Base-by-base conservation (phyloP, 1,284 basidiomycete species). In the Porodaedalea pini region DNA sequence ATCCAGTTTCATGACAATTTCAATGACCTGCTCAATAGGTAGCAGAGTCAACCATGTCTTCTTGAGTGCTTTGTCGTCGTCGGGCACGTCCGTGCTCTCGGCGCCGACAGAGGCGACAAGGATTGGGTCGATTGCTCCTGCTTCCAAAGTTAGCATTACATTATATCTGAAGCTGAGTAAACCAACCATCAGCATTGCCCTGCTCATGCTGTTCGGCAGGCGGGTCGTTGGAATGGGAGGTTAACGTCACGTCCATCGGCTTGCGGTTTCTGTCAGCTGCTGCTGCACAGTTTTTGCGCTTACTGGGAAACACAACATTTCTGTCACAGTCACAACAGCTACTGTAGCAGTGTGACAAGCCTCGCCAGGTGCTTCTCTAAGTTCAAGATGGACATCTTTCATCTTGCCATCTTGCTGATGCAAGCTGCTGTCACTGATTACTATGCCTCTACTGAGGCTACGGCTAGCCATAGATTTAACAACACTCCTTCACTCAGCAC, bases 1-100 rank as follows among this genome's bases (percentile, higher is more conserved):
- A 34, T 57, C 59, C 10, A 61, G 56, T 31, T 57, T 53, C 19
- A 61, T 29, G 25, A 50, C 41, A n/a, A 57, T 41, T 17, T 48
- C 37, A 23, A 61, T 44, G 27, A 61, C 36, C 31, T 57, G 55
- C 17, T 61, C 59, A 13, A 31, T 31, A 8, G 59, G 59, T 8
- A 61, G 39, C 11, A 54, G 47, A 8, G 41, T 53, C 13, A 61
- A 37, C 55, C 56, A 61, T 44, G 49, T 51, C n/a, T 25, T 37
- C 40, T 60, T 60, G 17, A 52, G 32, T n/a, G 43, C 21, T 3
- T 34, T 52, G n/a, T 34, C 36, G 37, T 56, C 58, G 15, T 58
- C 40, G n/a, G 21, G 31, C n/a, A 47, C 34, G 23, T 45, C 19
- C 8, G 39, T 15, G 39, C 32, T 27, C 6, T 23, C 51, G 36